phyloP scores from a whole-genome alignment of 495 filamentous ascomycete species.

The Neurospora sublineolata region DNA sequence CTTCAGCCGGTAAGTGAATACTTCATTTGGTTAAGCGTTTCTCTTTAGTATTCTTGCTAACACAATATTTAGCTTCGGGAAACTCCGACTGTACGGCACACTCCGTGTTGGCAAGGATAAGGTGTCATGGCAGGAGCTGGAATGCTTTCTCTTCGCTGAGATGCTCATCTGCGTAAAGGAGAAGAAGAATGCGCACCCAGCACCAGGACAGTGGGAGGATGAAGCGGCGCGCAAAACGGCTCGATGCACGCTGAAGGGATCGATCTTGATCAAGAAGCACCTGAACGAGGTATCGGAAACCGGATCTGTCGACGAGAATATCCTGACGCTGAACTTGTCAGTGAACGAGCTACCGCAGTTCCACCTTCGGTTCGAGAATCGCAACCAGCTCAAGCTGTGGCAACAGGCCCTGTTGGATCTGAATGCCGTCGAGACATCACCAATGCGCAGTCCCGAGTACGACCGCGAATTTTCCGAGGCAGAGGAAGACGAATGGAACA shows the following conservation, averaged over 20 bases:
- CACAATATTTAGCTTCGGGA: constrained; percentile 60
- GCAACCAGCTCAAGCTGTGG: constrained; percentile 82
- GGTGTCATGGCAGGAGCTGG: constrained; percentile 93
- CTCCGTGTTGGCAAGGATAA: constrained; percentile 94
- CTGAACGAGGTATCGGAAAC: constrained; percentile 76
- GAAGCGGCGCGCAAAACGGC: constrained; percentile 52
- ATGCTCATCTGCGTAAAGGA: constrained; percentile 99
- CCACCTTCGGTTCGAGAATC: constrained; percentile 81
- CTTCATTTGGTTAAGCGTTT: neutral
- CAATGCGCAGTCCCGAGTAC: constrained; percentile 56
- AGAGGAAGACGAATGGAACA: constrained; percentile 85
- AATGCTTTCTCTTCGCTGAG: constrained; percentile 94
- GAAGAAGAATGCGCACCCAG: constrained; percentile 53
- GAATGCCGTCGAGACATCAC: constrained; percentile 51
- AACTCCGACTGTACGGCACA: constrained; percentile 81
- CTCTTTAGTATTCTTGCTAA: constrained; percentile 1
- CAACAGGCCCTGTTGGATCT: constrained; percentile 78
- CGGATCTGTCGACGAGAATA: constrained; percentile 55
- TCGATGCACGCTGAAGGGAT: constrained; percentile 88
- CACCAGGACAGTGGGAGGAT: constrained; percentile 48
- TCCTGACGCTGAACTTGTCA: constrained; percentile 83
- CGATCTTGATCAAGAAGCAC: constrained; percentile 97
- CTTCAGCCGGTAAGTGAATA: constrained; percentile 57
- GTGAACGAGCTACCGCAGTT: constrained; percentile 95
- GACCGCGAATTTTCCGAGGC: constrained; percentile 70